These are phyloP conservation scores for Penicillium ochrochloron DNA, from an alignment of 495 filamentous ascomycete genomes.

Conservation along the genomic window DNA sequence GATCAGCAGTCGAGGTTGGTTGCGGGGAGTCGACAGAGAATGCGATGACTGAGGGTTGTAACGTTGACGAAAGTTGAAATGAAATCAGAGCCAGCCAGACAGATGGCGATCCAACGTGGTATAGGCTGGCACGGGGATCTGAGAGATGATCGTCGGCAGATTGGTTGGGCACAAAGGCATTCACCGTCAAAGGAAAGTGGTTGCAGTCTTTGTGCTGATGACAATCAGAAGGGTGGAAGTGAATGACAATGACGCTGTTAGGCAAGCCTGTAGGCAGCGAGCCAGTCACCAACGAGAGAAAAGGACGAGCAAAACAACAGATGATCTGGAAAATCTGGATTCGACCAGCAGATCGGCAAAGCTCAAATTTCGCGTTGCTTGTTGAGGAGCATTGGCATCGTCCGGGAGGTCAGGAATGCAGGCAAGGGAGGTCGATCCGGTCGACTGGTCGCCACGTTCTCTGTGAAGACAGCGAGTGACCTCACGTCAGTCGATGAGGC, in stretches of 20 bases:
- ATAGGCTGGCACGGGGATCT: neutral
- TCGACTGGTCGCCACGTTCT: constrained; percentile 11
- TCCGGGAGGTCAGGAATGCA: constrained; percentile 29
- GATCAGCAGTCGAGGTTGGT: neutral
- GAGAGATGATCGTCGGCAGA: neutral
- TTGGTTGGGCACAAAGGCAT: constrained; percentile 1
- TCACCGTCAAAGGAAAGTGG: neutral
- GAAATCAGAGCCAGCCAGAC: constrained; percentile 13
- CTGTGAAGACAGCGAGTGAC: neutral
- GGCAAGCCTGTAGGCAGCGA: neutral
- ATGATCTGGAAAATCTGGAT: constrained; percentile 14
- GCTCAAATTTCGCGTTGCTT: constrained; percentile 20
- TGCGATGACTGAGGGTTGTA: constrained; percentile 9
- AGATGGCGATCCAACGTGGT: neutral
- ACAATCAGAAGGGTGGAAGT: constrained; percentile 2
- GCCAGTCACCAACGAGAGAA: constrained; percentile 5
- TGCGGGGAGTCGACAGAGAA: constrained; percentile 10
- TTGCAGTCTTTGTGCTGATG: constrained; percentile 5
- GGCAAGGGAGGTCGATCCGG: constrained; percentile 18
- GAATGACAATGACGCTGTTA: constrained; percentile 11
- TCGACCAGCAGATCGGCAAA: constrained; percentile 8
- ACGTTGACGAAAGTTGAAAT: constrained; percentile 11
- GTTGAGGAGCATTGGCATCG: constrained; percentile 23
- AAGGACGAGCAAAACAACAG: constrained; percentile 13
- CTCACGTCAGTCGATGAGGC: neutral